These are phyloP conservation scores for Solanum ossicruentum DNA, from an alignment of 257 asterid genomes.

Conservation along the genomic window DNA sequence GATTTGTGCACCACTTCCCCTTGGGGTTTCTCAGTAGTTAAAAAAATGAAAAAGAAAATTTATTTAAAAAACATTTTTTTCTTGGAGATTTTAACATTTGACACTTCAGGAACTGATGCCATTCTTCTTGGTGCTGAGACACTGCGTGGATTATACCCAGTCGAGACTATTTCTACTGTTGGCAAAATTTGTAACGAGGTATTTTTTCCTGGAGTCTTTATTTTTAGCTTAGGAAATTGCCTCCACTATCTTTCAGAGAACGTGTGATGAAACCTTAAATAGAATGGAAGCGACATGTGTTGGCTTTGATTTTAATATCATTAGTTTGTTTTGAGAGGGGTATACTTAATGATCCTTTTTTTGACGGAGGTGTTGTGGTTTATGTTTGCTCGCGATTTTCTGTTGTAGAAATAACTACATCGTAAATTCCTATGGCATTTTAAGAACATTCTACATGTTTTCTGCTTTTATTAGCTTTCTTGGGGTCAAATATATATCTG, in stretches of 20 bases:
- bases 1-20: background rate
- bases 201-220: background rate
- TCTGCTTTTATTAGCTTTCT: background rate
- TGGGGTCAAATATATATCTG: background rate
- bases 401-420: background rate
- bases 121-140: constrained; percentile 96
- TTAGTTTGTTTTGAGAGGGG: background rate
- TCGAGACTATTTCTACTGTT: constrained; percentile 71
- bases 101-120: constrained; percentile 61
- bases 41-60: background rate
- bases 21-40: background rate
- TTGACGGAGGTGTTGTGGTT: background rate
- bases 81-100: background rate
- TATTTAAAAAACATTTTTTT: background rate
- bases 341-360: background rate
- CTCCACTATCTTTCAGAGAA: background rate
- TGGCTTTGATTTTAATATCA: background rate
- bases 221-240: background rate
- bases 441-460: background rate
- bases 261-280: background rate
- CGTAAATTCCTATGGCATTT: background rate
- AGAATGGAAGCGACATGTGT: background rate
- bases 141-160: constrained; percentile 78
- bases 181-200: constrained; percentile 86
- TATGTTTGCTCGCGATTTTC: background rate